phyloP scores from a whole-genome alignment of 164 flowering plant species.

The Santalum album region DNA sequence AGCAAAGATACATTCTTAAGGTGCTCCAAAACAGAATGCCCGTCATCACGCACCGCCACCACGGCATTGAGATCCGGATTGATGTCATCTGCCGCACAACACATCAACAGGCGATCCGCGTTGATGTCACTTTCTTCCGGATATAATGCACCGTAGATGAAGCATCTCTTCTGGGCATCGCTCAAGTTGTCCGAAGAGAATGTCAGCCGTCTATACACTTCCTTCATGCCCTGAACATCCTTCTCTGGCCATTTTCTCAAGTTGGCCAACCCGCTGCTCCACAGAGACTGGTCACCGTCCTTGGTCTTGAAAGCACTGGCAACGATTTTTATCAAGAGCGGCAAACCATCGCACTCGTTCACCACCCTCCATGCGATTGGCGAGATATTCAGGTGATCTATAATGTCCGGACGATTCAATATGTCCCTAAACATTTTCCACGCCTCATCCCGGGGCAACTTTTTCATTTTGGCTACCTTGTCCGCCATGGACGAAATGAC shows the following conservation, averaged over 20 bases:
- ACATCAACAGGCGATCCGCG: constrained; percentile 10
- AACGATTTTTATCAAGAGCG: constrained; percentile 5
- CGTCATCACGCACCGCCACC: constrained; percentile 4
- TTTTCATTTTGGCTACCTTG: constrained; percentile 7
- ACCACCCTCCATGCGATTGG: not conserved
- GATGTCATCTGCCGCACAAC: constrained; percentile 18
- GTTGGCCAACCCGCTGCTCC: constrained; percentile 8
- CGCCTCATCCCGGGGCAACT: constrained; percentile 12
- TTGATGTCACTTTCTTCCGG: constrained; percentile 16
- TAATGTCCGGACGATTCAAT: constrained; percentile 2
- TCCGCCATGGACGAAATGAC: constrained; percentile 10
- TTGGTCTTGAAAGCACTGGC: constrained; percentile 12
- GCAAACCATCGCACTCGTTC: constrained; percentile 16
- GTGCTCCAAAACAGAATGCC: constrained; percentile 7
- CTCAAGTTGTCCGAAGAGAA: constrained; percentile 11
- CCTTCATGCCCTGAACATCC: constrained; percentile 4
- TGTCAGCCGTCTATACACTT: constrained; percentile 9
- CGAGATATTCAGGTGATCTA: not conserved
- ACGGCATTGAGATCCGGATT: not conserved
- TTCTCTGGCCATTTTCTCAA: not conserved
- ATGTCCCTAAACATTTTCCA: constrained; percentile 17
- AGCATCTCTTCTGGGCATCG: constrained; percentile 7
- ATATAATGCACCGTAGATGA: constrained; percentile 17
- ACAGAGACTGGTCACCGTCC: not conserved
- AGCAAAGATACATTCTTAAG: constrained; percentile 12